phyloP scores from a whole-genome alignment of 2,329 filamentous ascomycete genomes.

The Rutstroemia sp. region DNA sequence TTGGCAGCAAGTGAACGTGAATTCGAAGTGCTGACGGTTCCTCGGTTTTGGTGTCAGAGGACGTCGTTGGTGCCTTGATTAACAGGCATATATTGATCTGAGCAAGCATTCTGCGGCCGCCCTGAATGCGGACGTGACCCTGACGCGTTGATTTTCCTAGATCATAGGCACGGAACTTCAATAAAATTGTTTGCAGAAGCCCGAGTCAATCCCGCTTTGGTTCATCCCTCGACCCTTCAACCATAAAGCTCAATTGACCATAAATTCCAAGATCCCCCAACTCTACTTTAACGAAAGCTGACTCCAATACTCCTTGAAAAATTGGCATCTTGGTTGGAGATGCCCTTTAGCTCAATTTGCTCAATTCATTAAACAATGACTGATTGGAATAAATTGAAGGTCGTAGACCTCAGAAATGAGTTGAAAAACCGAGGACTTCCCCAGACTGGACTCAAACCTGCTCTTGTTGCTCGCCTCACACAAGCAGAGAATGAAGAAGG shows the following conservation, averaged over 20 bases:
- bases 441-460: constrained; percentile 62
- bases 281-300: no score
- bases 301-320: background rate
- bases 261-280: background rate
- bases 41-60: no score
- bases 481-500: constrained; percentile 34
- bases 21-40: no score
- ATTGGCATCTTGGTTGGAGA: background rate
- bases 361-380: constrained; percentile 32
- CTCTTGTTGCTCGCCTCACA: constrained; percentile 58
- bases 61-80: background rate
- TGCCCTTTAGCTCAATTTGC: background rate
- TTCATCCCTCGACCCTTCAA: no score
- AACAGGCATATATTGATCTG: background rate
- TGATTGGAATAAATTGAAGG: constrained; percentile 56
- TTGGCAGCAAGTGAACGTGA: no score
- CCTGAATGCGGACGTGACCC: background rate
- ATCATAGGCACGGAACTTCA: background rate
- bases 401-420: constrained; percentile 67
- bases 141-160: constrained; percentile 6
- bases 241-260: background rate
- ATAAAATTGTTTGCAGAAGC: constrained; percentile 3
- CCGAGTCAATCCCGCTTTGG: background rate
- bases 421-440: constrained; percentile 65
- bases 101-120: background rate